Base-by-base conservation (phyloP, 345 rosid genomes). In the Anastatica hierochuntica region DNA sequence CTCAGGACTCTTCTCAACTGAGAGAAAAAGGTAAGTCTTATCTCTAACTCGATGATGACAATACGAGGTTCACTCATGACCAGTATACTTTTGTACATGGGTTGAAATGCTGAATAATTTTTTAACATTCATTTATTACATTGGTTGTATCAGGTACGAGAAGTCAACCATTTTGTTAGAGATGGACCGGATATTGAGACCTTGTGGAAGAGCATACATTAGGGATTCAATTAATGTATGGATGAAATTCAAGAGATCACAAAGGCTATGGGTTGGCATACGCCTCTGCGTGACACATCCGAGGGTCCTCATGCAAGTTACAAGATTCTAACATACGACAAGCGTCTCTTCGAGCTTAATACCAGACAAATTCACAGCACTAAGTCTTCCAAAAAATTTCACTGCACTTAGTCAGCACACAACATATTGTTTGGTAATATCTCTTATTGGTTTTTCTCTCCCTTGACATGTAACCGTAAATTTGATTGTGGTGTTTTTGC, bases 271-370 rank as follows among this genome's bases (percentile, higher is more conserved):
- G 94, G 97, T 29, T 92, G 98, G 97, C 81, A 49, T 11, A 62
- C 69, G 2, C 0, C 74, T 14, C 29, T 88, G 64, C 94, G 79
- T 3, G 85, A 85, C 53, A 92, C 98, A 35, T 63, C 88, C 1
- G 98, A 92, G 76, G 98, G 97, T 42, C 95, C 95, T 63, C 88
- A 83, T 59, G 88, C 98, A 21, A 88, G 95, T 72, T 85, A 88
- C 55, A 78, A 86, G 79, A 66, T 88, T 70, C 67, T 92, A 74
- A 72, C 80, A 9, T 80, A 85, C 15, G 95, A 88, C 21, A 92
- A 92, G 67, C 83, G 67, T 38, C 82, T 88, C 63, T 45, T 34
- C 69, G 47, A 35, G 62, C 62, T 40, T 67, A 42, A 34, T 31
- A 53, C 49, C 30, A 42, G 34, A 56, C n/a, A 41, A 7, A 11